phyloP scores from a whole-genome alignment of 2,329 filamentous ascomycete genomes.

The Colletotrichum liaoningense region DNA sequence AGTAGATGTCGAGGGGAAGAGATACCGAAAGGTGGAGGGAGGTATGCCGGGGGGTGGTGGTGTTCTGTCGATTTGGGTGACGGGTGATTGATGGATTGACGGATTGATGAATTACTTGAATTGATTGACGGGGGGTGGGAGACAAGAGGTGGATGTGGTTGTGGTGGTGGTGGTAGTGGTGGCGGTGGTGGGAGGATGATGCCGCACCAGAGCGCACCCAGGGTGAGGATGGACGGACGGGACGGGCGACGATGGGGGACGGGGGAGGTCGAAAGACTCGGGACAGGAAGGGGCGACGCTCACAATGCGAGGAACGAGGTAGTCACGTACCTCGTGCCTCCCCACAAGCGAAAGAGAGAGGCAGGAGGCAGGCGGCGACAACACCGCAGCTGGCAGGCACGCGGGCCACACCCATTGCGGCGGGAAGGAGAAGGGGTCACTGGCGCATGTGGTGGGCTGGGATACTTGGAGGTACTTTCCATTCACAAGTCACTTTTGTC shows the following conservation, averaged over 20 bases:
- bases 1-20: neutral
- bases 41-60: neutral
- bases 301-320: neutral
- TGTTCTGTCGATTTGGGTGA: neutral
- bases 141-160: neutral
- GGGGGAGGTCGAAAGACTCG: neutral
- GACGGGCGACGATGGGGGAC: neutral
- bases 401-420: neutral
- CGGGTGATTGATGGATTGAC: neutral
- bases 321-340: neutral
- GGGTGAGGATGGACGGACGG: neutral
- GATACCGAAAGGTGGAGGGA: neutral
- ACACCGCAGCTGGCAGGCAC: neutral
- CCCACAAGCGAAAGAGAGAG: neutral
- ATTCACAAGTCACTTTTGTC: neutral
- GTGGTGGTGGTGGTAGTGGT: neutral
- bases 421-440: neutral
- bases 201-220: neutral
- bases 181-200: neutral
- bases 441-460: slow-evolving; percentile 7
- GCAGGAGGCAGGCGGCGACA: neutral
- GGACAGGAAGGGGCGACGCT: neutral
- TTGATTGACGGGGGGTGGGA: neutral
- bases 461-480: neutral
- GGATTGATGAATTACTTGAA: neutral